A percentile compares a stretch with the other conserved stretches of the same genome.
phyloP scores from a whole-genome alignment of 768 basidiomycete genomes.

The Lactarius psammicola region DNA sequence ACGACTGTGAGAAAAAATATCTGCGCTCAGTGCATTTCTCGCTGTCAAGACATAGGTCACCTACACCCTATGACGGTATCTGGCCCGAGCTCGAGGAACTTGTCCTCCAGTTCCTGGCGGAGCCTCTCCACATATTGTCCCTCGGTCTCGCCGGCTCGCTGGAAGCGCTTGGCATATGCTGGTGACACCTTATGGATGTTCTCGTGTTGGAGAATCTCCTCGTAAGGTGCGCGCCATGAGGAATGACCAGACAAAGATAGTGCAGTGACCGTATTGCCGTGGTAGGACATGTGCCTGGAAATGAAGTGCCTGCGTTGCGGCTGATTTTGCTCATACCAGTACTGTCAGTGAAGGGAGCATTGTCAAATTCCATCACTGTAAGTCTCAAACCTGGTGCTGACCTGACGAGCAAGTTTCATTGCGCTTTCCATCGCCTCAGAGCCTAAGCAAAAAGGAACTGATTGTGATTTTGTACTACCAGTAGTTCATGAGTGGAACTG shows the following conservation, averaged over 20 bases:
- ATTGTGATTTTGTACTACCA: background rate
- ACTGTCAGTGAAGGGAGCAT: conserved; percentile 46
- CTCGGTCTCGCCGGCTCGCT: conserved; percentile 64
- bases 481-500: conserved; percentile 25
- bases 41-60: conserved; percentile 34
- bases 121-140: conserved; percentile 78
- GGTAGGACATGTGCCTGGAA: conserved; percentile 73
- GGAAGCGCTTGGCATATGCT: conserved; percentile 78
- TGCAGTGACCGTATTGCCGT: conserved; percentile 78
- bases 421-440: conserved; percentile 88
- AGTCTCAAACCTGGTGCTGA: conserved; percentile 33
- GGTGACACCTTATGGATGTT: conserved; percentile 86
- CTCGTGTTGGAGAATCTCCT: conserved; percentile 56
- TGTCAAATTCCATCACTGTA: conserved; percentile 10
- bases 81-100: conserved; percentile 78
- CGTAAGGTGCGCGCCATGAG: conserved; percentile 64
- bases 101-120: conserved; percentile 77
- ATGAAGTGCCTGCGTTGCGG: conserved; percentile 74
- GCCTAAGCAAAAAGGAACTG: conserved; percentile 43
- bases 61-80: conserved; percentile 80
- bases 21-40: background rate
- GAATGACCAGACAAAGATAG: conserved; percentile 69
- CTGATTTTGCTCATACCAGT: conserved; percentile 68
- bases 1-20: conserved; percentile 49
- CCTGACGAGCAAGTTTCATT: conserved; percentile 78